Conservation (phyloP, 164 flowering plant species). For the Berberis vulgaris region DNA sequence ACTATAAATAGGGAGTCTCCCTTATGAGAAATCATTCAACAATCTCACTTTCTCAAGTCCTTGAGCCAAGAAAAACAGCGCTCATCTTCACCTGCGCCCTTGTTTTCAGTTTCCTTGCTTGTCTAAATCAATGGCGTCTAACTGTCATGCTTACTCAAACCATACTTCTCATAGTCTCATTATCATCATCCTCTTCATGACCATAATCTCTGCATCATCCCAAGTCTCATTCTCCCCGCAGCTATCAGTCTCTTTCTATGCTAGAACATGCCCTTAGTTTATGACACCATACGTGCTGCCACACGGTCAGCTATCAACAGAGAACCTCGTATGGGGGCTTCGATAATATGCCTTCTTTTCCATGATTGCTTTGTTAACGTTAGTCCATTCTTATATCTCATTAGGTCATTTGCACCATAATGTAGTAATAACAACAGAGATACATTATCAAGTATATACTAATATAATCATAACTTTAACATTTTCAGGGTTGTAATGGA, state of each 20-base stretch:
- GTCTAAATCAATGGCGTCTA: no score
- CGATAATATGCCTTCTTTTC: background rate
- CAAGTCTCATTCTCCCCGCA: background rate
- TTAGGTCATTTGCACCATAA: background rate
- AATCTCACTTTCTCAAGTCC: no score
- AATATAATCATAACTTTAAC: background rate
- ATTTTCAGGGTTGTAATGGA: conserved; percentile 13
- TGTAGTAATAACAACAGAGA: background rate
- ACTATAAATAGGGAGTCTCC: no score
- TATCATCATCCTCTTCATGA: background rate
- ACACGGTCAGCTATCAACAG: background rate
- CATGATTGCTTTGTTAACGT: conserved; percentile 10
- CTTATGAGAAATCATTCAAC: no score
- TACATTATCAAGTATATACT: background rate
- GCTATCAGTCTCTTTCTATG: conserved; percentile 1
- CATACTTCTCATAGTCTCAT: no score
- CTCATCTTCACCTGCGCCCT: no score
- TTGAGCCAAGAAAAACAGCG: no score
- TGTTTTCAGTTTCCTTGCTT: no score
- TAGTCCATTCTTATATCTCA: background rate
- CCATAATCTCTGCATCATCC: background rate
- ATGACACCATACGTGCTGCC: background rate
- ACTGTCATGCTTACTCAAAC: no score
- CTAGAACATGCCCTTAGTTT: background rate
- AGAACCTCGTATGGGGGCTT: conserved; percentile 8